Conservation (phyloP, 257 asterid species). For the Oldenlandia corymbosa region DNA sequence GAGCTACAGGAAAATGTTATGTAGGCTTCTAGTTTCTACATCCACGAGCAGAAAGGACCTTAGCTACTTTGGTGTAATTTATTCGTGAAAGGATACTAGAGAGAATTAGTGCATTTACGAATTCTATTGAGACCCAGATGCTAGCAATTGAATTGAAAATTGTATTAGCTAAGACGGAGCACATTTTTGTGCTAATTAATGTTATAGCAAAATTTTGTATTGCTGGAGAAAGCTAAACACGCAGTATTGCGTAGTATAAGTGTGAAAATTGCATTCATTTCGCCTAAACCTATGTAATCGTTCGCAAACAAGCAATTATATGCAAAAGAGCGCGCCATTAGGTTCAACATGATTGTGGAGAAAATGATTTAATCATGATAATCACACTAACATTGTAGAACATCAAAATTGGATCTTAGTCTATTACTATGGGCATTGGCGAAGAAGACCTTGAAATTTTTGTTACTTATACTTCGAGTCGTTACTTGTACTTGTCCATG, state of each 20-base stretch:
- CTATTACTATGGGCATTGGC: neutral
- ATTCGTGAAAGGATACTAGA: neutral
- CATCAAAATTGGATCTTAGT: no score
- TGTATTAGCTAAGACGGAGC: neutral
- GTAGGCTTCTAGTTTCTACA: neutral
- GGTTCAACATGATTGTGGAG: no score
- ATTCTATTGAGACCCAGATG: neutral
- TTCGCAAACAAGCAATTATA: neutral
- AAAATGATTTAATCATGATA: no score
- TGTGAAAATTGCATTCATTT: no score
- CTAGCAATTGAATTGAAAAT: no score
- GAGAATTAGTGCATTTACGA: conserved; percentile 3
- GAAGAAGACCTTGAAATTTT: neutral
- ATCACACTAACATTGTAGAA: no score
- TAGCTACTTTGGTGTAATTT: neutral
- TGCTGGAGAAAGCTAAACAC: neutral
- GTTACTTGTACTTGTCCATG: conserved; percentile 88
- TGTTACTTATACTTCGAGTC: no score
- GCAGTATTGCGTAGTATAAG: neutral
- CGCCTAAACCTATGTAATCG: no score
- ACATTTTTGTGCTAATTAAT: neutral
- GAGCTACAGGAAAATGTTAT: neutral
- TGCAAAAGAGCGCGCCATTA: no score
- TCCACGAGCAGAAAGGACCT: neutral
- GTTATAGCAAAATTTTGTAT: neutral